Percentiles rank a stretch among this genome's conserved stretches.
phyloP scores from a whole-genome alignment of 2,329 filamentous ascomycete species.

The Penicillium freii region DNA sequence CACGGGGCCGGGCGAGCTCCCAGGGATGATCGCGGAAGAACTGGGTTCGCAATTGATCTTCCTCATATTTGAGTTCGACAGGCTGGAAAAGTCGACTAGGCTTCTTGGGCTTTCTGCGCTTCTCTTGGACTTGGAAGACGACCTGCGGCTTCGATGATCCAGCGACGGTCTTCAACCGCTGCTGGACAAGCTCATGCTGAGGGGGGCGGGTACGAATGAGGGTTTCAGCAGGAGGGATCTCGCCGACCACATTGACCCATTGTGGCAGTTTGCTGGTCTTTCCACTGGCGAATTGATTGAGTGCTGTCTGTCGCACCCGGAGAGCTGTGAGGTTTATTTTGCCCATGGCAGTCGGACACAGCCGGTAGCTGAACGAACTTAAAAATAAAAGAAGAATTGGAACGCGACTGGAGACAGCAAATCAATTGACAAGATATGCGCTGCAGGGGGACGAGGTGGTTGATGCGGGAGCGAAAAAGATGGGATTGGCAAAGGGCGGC shows the following conservation, averaged over 20 bases:
- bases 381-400: neutral
- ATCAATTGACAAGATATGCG: slow-evolving; percentile 1
- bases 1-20: slow-evolving; percentile 85
- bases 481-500: slow-evolving; percentile 32
- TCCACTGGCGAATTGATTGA: slow-evolving; percentile 38
- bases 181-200: slow-evolving; percentile 43
- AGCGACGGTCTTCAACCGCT: slow-evolving; percentile 36
- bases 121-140: slow-evolving; percentile 38
- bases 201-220: slow-evolving; percentile 58
- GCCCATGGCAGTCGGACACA: slow-evolving; percentile 37
- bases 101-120: slow-evolving; percentile 55
- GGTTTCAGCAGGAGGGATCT: slow-evolving; percentile 60
- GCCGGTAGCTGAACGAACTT: neutral
- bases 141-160: slow-evolving; percentile 33
- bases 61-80: slow-evolving; percentile 71
- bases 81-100: slow-evolving; percentile 78
- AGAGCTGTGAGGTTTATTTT: slow-evolving; percentile 49
- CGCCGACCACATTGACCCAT: slow-evolving; percentile 58
- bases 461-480: slow-evolving; percentile 37
- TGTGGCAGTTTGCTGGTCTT: slow-evolving; percentile 38
- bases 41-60: slow-evolving; percentile 73
- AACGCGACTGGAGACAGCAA: neutral
- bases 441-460: slow-evolving; percentile 12
- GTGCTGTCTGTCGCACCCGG: slow-evolving; percentile 44
- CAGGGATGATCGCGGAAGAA: slow-evolving; percentile 96